A percentile compares a stretch with the other conserved stretches of the same genome.
Conservation (phyloP, 257 asterid species). For the Handroanthus guayacan region DNA sequence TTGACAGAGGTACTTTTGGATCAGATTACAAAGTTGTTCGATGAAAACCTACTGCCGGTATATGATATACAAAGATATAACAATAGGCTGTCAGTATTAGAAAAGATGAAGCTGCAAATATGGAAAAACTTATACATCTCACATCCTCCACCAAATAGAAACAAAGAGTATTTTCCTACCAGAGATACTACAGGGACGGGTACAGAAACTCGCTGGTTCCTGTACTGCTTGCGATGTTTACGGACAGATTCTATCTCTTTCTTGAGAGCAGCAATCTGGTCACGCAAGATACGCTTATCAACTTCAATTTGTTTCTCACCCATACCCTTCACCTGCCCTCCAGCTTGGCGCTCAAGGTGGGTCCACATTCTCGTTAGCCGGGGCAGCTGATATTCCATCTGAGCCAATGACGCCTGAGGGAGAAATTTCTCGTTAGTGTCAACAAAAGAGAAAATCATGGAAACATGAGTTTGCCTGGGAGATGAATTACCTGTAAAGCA, state of each 20-base stretch:
- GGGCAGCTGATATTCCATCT: constrained; percentile 96
- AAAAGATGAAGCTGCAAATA: constrained; percentile 15
- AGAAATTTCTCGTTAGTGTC: constrained; percentile 30
- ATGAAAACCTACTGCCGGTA: not conserved
- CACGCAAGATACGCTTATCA: constrained; percentile 92
- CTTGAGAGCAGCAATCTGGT: constrained; percentile 91
- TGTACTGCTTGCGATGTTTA: constrained; percentile 93
- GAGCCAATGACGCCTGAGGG: constrained; percentile 87
- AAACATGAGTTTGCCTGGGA: not conserved
- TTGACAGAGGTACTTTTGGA: not conserved
- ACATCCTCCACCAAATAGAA: constrained; percentile 18
- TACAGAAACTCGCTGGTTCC: constrained; percentile 70
- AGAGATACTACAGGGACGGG: constrained; percentile 97
- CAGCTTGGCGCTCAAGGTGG: constrained; percentile 98
- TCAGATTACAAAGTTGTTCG: not conserved
- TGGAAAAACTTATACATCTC: not conserved
- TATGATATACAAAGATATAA: constrained; percentile 5
- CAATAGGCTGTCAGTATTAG: constrained; percentile 5
- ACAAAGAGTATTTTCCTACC: constrained; percentile 58
- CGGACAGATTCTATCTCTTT: constrained; percentile 98
- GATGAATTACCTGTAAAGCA: constrained; percentile 70
- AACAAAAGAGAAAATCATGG: constrained; percentile 24
- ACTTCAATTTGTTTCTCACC: constrained; percentile 99
- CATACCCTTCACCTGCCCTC: constrained; percentile 99
- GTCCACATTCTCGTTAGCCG: constrained; percentile 96